Percentiles rank a stretch among this genome's conserved stretches.
These are phyloP conservation scores for Macrolepiota dolichaula DNA, from an alignment of 768 basidiomycete species.

Conservation along the genomic window DNA sequence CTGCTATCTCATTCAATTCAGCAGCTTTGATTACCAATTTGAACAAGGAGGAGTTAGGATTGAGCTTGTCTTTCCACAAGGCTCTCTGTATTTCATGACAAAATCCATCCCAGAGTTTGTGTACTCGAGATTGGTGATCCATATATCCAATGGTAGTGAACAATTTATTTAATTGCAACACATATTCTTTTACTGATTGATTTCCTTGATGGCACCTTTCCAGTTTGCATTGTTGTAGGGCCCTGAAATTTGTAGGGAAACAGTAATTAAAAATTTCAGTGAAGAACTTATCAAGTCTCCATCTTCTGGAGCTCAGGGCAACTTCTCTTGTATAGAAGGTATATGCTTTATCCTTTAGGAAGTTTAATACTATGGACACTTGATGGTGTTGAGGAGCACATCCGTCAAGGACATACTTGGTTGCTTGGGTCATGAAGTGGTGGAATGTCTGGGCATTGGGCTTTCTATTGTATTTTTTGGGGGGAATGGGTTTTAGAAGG, in stretches of 20 bases:
- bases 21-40: constrained; percentile 25
- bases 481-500: constrained; percentile 21
- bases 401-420: constrained; percentile 21
- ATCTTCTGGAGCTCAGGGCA: constrained; percentile 16
- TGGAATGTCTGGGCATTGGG: constrained; percentile 20
- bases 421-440: constrained; percentile 22
- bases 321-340: constrained; percentile 27
- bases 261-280: constrained; percentile 27
- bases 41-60: constrained; percentile 24
- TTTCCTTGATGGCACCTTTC: constrained; percentile 20
- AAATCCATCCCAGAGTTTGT: constrained; percentile 33
- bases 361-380: constrained; percentile 22
- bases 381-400: constrained; percentile 7
- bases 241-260: constrained; percentile 30
- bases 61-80: constrained; percentile 26
- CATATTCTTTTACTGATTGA: too few relatives aligned
- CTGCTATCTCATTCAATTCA: constrained; percentile 26
- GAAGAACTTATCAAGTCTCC: constrained; percentile 24
- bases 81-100: constrained; percentile 20
- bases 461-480: constrained; percentile 23
- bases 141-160: constrained; percentile 19
- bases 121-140: constrained; percentile 22
- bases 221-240: constrained; percentile 25
- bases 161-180: constrained; percentile 30
- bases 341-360: constrained; percentile 25